Base-by-base conservation (phyloP, 202 grass and related monocot genomes). In the Setaria italica region DNA sequence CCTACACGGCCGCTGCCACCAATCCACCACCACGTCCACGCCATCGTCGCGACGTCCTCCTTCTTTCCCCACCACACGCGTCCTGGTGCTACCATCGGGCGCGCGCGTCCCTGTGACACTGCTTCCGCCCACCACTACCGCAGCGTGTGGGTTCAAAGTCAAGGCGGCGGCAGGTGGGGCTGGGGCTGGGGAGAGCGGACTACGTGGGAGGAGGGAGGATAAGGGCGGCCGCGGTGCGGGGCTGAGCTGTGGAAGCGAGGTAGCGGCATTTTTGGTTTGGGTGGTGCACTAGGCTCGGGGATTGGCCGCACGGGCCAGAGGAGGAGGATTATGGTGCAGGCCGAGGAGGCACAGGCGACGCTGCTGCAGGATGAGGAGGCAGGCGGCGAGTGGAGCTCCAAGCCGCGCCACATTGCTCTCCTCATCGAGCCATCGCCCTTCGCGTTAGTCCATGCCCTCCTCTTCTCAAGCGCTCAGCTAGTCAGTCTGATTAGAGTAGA, bases 341-440 rank as follows among this genome's bases (percentile, higher is more conserved):
- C 59, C 30, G 85, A 84, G 33, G 72, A 82, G 55, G 84, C 74
- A 78, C 67, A 62, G 78, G 63, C 77, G 57, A 82, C 77, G 65
- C 85, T 92, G n/a, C 62, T 80, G 67, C 84, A 67, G 79, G 72
- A 32, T 55, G 82, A 86, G 46, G 78, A 88, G 41, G 62, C 79
- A 20, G 79, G 86, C 57, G 79, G 12, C 56, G 85, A 80, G 10
- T 87, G 87, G 82, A 76, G 67, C 88, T 88, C 81, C 32, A 70
- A 63, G 70, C 88, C 96, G 35, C 93, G 94, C 69, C 96, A 93
- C 93, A 98, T 98, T 94, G 96, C 72, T 33, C 93, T 98, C 72
- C 95, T 98, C 90, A 69, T 98, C 76, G 93, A 98, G 90, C 96
- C 96, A 12, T 98, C 96, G 48, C 96, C 96, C 32, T 98, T 98